phyloP scores from a whole-genome alignment of 139 green algal genomes.

The Coelastrella sp. region DNA sequence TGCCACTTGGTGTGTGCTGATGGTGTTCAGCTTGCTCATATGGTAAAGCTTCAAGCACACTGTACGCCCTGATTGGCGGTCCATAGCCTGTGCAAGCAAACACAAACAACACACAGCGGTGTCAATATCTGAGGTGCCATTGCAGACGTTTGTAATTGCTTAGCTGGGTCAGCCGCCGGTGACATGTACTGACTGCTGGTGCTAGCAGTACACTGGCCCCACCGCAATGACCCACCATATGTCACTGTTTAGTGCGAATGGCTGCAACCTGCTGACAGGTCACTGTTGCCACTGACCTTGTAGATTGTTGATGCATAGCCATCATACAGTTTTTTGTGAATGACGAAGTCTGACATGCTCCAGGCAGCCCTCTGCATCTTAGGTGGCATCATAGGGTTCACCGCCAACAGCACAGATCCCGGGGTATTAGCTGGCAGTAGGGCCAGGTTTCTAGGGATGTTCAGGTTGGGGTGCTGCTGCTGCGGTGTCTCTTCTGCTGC shows the following conservation, averaged over 20 bases:
- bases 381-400: background rate
- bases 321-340: constrained; percentile 37
- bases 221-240: too few species aligned
- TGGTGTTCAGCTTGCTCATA: constrained; percentile 63
- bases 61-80: background rate
- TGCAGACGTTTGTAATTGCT: too few species aligned
- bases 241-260: background rate
- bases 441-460: background rate
- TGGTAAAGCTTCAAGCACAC: constrained; percentile 65
- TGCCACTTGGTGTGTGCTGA: constrained; percentile 68
- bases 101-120: background rate
- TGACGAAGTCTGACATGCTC: constrained; percentile 31
- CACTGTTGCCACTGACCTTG: constrained; percentile 7
- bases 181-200: too few species aligned
- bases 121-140: too few species aligned
- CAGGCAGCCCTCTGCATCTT: background rate
- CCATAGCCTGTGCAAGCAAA: background rate
- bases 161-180: too few species aligned
- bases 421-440: background rate
- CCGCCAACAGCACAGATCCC: constrained; percentile 7
- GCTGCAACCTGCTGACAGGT: background rate
- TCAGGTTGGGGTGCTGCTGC: background rate
- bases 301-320: constrained; percentile 41
- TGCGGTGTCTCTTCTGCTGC: background rate
- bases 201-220: too few species aligned